Conservation (phyloP, 345 rosid genomes). For the Noccaea bulbosa region DNA sequence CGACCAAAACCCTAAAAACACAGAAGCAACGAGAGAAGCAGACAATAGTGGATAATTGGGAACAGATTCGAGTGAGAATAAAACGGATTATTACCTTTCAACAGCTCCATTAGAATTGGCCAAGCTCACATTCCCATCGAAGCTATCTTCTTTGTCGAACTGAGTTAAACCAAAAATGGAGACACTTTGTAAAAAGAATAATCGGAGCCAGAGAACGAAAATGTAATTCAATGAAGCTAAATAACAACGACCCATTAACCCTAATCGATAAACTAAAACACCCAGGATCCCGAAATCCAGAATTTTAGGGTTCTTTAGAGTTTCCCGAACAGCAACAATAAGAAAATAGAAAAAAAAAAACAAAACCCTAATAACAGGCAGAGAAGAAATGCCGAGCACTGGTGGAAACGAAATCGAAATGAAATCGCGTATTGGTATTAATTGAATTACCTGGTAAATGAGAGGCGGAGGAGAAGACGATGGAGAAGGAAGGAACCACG, state of each 20-base stretch:
- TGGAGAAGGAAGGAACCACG: slow-evolving; percentile 36
- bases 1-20: slow-evolving; percentile 51
- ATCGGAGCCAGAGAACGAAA: slow-evolving; percentile 32
- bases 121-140: slow-evolving; percentile 66
- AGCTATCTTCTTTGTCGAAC: slow-evolving; percentile 60
- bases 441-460: slow-evolving; percentile 41
- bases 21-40: slow-evolving; percentile 43
- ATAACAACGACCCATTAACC: slow-evolving; percentile 60
- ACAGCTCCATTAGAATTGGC: slow-evolving; percentile 62
- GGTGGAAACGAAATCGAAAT: slow-evolving; percentile 34
- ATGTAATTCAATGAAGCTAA: slow-evolving; percentile 33
- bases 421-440: slow-evolving; percentile 17
- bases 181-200: slow-evolving; percentile 33
- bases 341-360: neutral
- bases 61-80: slow-evolving; percentile 35
- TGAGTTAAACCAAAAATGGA: slow-evolving; percentile 39
- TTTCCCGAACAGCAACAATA: slow-evolving; percentile 10
- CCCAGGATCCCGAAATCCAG: slow-evolving; percentile 41
- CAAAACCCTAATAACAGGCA: slow-evolving; percentile 37
- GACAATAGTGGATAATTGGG: slow-evolving; percentile 37
- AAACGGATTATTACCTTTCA: slow-evolving; percentile 57
- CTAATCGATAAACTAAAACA: slow-evolving; percentile 59
- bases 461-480: slow-evolving; percentile 47
- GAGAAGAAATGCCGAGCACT: slow-evolving; percentile 51
- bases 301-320: slow-evolving; percentile 61